These are phyloP conservation scores for Apophysomyces ossiformis DNA, from an alignment of 371 early-diverging fungal genomes.

Conservation along the genomic window DNA sequence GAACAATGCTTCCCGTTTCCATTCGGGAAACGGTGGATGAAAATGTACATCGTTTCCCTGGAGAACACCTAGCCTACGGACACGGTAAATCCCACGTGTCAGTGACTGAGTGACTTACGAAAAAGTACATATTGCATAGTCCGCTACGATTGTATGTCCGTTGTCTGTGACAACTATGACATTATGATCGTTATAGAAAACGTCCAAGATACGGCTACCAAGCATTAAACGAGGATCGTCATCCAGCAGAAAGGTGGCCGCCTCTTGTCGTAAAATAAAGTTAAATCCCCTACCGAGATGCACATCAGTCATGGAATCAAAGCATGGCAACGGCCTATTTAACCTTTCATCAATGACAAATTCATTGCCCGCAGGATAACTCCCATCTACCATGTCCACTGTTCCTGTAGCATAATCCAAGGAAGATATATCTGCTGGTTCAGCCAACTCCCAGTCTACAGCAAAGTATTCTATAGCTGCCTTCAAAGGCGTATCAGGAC, in stretches of 20 bases:
- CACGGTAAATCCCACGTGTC: too few species aligned
- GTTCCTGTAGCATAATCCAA: constrained; percentile 50
- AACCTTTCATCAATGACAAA: constrained; percentile 51
- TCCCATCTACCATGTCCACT: constrained; percentile 31
- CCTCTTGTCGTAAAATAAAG: constrained; percentile 40
- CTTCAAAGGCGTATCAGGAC: constrained; percentile 40
- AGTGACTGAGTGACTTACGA: constrained; percentile 26
- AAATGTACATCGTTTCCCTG: constrained; percentile 41
- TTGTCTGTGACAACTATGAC: constrained; percentile 34
- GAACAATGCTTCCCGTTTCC: constrained; percentile 49
- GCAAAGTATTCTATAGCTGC: constrained; percentile 52
- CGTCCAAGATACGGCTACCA: constrained; percentile 36
- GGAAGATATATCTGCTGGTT: constrained; percentile 49
- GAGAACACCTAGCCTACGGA: constrained; percentile 45
- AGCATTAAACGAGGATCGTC: constrained; percentile 38
- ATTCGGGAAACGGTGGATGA: constrained; percentile 46
- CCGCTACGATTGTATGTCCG: constrained; percentile 39
- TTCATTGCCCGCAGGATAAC: constrained; percentile 45
- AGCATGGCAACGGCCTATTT: not conserved
- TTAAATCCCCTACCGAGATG: constrained; percentile 42
- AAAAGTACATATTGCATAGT: constrained; percentile 56
- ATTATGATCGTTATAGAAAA: constrained; percentile 32
- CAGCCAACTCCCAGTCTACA: constrained; percentile 54
- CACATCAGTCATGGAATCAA: not conserved
- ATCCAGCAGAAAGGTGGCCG: constrained; percentile 19